These are phyloP conservation scores for Phytophthora tentaculata DNA, from an alignment of 352 stramenopile species.

Conservation along the genomic window DNA sequence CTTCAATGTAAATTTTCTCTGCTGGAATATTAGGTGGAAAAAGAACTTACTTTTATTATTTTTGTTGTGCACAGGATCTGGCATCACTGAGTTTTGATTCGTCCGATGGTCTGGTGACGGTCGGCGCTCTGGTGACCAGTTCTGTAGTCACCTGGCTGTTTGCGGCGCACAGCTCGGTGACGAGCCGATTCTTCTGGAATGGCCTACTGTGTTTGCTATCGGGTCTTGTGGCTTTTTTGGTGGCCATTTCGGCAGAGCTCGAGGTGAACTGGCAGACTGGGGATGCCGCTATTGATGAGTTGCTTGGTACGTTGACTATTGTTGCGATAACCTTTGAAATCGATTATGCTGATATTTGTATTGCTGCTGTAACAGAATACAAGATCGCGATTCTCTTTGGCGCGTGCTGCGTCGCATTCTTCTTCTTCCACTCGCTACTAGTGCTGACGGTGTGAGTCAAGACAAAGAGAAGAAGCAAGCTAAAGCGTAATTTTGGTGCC, in stretches of 20 bases:
- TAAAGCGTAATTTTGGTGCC: too few relatives aligned
- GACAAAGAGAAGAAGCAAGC: conserved; percentile 1
- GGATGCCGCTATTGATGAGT: conserved; percentile 58
- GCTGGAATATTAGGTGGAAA: background rate
- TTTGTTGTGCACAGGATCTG: conserved; percentile 45
- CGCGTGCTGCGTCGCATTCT: conserved; percentile 59
- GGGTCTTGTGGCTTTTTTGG: conserved; percentile 56
- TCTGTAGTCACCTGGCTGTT: conserved; percentile 50
- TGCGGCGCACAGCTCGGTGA: conserved; percentile 44
- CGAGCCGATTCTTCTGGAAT: conserved; percentile 75
- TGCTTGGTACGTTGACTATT: conserved; percentile 61
- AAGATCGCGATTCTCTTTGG: conserved; percentile 84
- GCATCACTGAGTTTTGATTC: conserved; percentile 62
- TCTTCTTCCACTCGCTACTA: conserved; percentile 72
- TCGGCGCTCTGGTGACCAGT: conserved; percentile 44
- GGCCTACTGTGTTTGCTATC: conserved; percentile 65
- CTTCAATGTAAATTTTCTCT: conserved; percentile 65
- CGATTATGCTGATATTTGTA: background rate
- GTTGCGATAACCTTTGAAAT: background rate
- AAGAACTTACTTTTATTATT: conserved; percentile 8
- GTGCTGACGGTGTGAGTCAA: conserved; percentile 49
- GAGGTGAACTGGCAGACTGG: conserved; percentile 71
- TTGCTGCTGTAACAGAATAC: conserved; percentile 59
- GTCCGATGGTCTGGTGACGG: conserved; percentile 51
- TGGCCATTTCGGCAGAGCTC: conserved; percentile 68